Base-by-base conservation (phyloP, 2,329 filamentous ascomycete species). In the Fusarium brachygibbosum region DNA sequence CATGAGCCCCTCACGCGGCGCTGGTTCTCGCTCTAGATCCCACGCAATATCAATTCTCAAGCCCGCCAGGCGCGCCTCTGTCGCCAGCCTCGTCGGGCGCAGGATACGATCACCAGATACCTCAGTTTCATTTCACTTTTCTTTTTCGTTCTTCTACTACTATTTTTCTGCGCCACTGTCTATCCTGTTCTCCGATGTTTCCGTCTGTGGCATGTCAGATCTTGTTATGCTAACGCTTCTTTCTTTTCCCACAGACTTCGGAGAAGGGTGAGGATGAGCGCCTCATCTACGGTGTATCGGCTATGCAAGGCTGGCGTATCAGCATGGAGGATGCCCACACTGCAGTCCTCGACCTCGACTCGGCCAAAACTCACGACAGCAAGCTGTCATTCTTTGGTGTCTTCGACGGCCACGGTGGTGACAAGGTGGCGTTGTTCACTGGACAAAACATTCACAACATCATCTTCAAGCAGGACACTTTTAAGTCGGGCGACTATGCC, bases 291-390 rank as follows among this genome's bases (percentile, higher is more conserved):
- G 96, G 96, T 78, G 90, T 98, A 72, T 99, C 96, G 72, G 94
- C 94, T 82, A 99, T 99, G 96, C 96, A 99, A 83, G 96, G 96
- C 85, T 99, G 96, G 96, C 92, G 96, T 84, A 98, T 99, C 84
- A 97, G 93, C 85, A 99, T 99, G 96, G 96, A 99, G 82, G 96
- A 99, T 80, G 90, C 96, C 69, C 96, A 99, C 83, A 93, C 93
- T 66, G 88, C 92, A 58, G 84, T 98, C 53, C 91, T 99, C 79
- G 93, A 98, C 81, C 89, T 98, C 61, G 78, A 79, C 63, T 85
- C 88, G 28, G 84, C 89, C 71, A 87, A 91, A 74, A 88, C 89
- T 52, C 87, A 91, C 74, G 84, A 90, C 75, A 88, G 91, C 75
- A 90, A 92, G 78, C 86, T 98, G 77, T 94, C 94, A 73, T 98